phyloP scores from a whole-genome alignment of 2,329 filamentous ascomycete species.

The Raffaelea ambrosiae region DNA sequence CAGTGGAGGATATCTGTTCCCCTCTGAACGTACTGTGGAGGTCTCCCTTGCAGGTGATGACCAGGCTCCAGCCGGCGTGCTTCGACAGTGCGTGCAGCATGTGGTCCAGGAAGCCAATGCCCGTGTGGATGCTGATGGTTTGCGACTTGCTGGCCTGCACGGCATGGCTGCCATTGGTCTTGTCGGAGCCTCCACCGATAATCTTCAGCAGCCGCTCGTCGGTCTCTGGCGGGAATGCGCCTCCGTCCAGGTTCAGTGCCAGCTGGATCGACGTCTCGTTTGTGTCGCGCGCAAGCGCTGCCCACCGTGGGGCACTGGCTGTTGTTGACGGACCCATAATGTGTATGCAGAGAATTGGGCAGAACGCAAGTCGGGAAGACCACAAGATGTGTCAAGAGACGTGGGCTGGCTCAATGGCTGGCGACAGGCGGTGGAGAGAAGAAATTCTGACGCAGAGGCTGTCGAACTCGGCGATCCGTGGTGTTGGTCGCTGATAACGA shows the following conservation, averaged over 20 bases:
- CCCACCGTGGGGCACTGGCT: slow-evolving; percentile 48
- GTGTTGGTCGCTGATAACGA: background rate
- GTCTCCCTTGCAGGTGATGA: slow-evolving; percentile 76
- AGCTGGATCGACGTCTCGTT: slow-evolving; percentile 98
- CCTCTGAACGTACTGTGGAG: slow-evolving; percentile 63
- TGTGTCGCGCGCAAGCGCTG: slow-evolving; percentile 77
- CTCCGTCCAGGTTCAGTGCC: slow-evolving; percentile 88
- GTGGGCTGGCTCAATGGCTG: background rate
- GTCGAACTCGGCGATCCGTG: too few relatives aligned
- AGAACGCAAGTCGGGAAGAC: too few relatives aligned
- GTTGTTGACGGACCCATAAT: slow-evolving; percentile 17
- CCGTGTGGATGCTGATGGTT: slow-evolving; percentile 79
- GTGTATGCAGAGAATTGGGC: too few relatives aligned
- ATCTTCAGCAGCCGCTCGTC: slow-evolving; percentile 43
- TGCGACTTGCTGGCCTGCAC: slow-evolving; percentile 78
- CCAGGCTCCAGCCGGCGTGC: slow-evolving; percentile 89
- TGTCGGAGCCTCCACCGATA: slow-evolving; percentile 31
- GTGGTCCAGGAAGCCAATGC: slow-evolving; percentile 96
- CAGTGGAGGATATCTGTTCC: too few relatives aligned
- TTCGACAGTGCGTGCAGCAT: slow-evolving; percentile 97
- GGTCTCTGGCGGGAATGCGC: slow-evolving; percentile 59
- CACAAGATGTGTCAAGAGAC: background rate
- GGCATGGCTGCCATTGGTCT: slow-evolving; percentile 57
- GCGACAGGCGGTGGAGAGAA: background rate
- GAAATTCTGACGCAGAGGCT: background rate